Percentiles rank a stretch among this genome's conserved stretches.
phyloP scores from a whole-genome alignment of 2,329 filamentous ascomycete genomes.

The Calcarisporium arbuscula region DNA sequence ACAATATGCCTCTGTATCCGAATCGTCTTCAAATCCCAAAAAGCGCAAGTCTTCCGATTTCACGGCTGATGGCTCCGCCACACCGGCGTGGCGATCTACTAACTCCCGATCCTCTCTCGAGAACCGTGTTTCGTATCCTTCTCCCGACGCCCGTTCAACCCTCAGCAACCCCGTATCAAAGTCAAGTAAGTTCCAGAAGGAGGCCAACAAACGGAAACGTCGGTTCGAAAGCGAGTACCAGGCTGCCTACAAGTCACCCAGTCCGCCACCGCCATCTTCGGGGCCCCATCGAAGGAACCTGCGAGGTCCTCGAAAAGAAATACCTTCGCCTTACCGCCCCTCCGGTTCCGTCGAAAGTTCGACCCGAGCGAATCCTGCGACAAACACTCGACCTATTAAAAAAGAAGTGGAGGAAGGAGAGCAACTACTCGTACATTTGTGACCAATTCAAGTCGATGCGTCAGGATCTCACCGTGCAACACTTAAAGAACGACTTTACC shows the following conservation, averaged over 20 bases:
- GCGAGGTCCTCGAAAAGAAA: conserved; percentile 79
- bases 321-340: conserved; percentile 91
- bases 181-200: conserved; percentile 85
- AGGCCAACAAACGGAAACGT: conserved; percentile 83
- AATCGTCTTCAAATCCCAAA: conserved; percentile 42
- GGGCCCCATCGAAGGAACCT: conserved; percentile 82
- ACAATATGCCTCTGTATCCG: conserved; percentile 14
- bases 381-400: conserved; percentile 84
- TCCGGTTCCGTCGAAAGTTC: conserved; percentile 82
- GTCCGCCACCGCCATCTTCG: conserved; percentile 48
- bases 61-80: conserved; percentile 40
- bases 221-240: conserved; percentile 71
- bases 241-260: conserved; percentile 48
- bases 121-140: conserved; percentile 65
- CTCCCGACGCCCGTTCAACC: conserved; percentile 33
- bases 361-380: conserved; percentile 71
- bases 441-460: conserved; percentile 98
- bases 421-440: conserved; percentile 96
- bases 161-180: conserved; percentile 43
- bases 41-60: conserved; percentile 79
- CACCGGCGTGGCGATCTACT: conserved; percentile 69
- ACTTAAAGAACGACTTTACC: conserved; percentile 93
- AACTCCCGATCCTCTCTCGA: conserved; percentile 55
- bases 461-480: conserved; percentile 96
- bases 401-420: conserved; percentile 88